Percentiles rank a stretch among this genome's conserved stretches.
Evolutionary conservation across 495 filamentous ascomycete genomes (phyloP).

Genomic region (Gamarada debralockiae): DNA sequence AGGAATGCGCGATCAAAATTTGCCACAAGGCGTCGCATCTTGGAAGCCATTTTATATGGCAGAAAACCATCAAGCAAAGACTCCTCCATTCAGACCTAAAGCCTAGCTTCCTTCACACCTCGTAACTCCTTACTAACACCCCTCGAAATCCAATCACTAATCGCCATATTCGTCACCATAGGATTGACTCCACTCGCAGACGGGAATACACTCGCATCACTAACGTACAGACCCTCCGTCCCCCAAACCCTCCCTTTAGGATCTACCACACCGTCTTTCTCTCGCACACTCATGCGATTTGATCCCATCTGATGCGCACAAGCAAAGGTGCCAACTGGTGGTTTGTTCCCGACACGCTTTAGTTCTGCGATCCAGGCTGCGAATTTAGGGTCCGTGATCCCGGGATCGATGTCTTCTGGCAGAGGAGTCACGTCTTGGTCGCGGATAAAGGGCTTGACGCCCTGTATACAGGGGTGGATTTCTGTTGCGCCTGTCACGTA

Average conservation of each 20-base stretch:
- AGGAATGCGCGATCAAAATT: too few species aligned
- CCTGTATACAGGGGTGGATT: slow-evolving; percentile 59
- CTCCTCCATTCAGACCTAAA: neutral
- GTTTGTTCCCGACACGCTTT: slow-evolving; percentile 42
- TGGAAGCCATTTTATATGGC: too few species aligned
- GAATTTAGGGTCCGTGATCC: slow-evolving; percentile 64
- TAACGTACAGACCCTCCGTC: slow-evolving; percentile 65
- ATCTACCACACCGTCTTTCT: slow-evolving; percentile 68
- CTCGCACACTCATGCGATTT: slow-evolving; percentile 70
- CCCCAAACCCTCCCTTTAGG: slow-evolving; percentile 74
- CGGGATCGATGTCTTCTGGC: slow-evolving; percentile 27
- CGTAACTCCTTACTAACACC: slow-evolving; percentile 19
- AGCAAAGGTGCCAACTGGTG: slow-evolving; percentile 40
- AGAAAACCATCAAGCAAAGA: too few species aligned
- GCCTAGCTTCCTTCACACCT: slow-evolving; percentile 2
- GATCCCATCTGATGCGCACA: slow-evolving; percentile 91
- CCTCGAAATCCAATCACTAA: slow-evolving; percentile 35
- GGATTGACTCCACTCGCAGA: slow-evolving; percentile 90
- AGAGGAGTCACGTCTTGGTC: slow-evolving; percentile 18
- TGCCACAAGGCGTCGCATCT: too few species aligned
- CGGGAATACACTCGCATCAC: slow-evolving; percentile 87
- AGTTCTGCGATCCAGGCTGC: slow-evolving; percentile 63
- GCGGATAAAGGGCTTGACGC: slow-evolving; percentile 64
- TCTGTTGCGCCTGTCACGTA: slow-evolving; percentile 75
- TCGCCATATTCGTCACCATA: slow-evolving; percentile 90